phyloP scores from a whole-genome alignment of 768 basidiomycete genomes.

The Solioccasus polychromus region DNA sequence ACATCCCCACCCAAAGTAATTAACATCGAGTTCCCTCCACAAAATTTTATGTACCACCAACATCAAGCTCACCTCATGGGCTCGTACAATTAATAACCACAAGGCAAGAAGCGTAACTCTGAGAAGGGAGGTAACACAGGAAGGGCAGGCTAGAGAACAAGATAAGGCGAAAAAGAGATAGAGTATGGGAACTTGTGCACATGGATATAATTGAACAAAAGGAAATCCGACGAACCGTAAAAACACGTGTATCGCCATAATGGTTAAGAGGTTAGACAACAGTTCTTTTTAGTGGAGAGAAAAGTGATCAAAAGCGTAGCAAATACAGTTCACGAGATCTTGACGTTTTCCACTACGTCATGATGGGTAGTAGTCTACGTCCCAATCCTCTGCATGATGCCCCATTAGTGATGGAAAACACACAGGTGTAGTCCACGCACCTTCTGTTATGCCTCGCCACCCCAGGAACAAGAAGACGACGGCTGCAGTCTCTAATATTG shows the following conservation, averaged over 20 bases:
- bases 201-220: not conserved
- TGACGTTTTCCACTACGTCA: conserved; percentile 8
- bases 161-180: not conserved
- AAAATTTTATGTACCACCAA: not conserved
- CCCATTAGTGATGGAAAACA: conserved; percentile 1
- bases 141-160: conserved; percentile 3
- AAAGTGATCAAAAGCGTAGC: conserved; percentile 11
- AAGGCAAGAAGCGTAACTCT: not conserved
- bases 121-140: conserved; percentile 2
- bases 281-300: conserved; percentile 4
- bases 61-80: not conserved
- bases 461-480: conserved; percentile 68
- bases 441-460: conserved; percentile 92
- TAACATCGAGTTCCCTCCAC: not conserved
- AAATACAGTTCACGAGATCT: conserved; percentile 9
- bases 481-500: conserved; percentile 74
- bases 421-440: conserved; percentile 36
- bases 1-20: not conserved
- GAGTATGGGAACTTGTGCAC: not conserved
- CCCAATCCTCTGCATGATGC: conserved; percentile 44
- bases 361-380: conserved; percentile 48
- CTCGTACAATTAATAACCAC: not conserved
- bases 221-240: not conserved
- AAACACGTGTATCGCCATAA: conserved; percentile 9
- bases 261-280: not conserved